Base-by-base conservation (phyloP, 441 rosid genomes). In the Gossypium gossypioides region DNA sequence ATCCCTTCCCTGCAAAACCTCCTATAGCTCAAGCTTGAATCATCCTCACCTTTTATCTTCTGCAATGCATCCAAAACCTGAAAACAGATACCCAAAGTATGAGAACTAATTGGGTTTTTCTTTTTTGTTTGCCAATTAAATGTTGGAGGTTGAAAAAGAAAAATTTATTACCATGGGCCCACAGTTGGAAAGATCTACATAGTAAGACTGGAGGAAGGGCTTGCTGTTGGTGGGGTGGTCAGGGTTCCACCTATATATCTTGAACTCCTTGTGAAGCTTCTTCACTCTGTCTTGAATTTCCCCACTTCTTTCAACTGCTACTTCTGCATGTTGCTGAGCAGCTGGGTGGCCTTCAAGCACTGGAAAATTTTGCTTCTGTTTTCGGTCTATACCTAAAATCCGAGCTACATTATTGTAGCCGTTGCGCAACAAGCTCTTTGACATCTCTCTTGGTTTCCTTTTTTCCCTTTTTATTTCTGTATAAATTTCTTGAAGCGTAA, bases 1-100 rank as follows among this genome's bases (percentile, higher is more conserved):
- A 90, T 87, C 51, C 94, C 96, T 84, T 88, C 90, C 72, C 91
- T 79, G 25, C 96, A 86, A 24, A 90, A 88, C 72, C 92, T 84
- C 52, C 90, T 76, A 15, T 85, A 84, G 77, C 78, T 80, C 81
- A 91, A 71, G 69, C 83, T 84, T 21, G 87, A 68, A 73, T 87
- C 92, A 0, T 82, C 82, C 76, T 88, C 86, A 10, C 82, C 89
- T 76, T 86, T 89, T 22, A 88, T 86, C 80, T 87, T 89, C 65
- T 85, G 91, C 8, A 86, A 68, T 15, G 81, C 90, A 79, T 83
- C 91, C 85, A 91, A 81, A 6, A 89, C 91, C 96, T 88, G 3
- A 50, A 29, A 37, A 6, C 12, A 13, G 40, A 1, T 57, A 25
- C 62, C 1, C 19, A 29, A 32, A 37, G 12, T 9, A 22, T 56